Conservation (phyloP, 305 asterid genomes). For the Euphrasia arctica region DNA sequence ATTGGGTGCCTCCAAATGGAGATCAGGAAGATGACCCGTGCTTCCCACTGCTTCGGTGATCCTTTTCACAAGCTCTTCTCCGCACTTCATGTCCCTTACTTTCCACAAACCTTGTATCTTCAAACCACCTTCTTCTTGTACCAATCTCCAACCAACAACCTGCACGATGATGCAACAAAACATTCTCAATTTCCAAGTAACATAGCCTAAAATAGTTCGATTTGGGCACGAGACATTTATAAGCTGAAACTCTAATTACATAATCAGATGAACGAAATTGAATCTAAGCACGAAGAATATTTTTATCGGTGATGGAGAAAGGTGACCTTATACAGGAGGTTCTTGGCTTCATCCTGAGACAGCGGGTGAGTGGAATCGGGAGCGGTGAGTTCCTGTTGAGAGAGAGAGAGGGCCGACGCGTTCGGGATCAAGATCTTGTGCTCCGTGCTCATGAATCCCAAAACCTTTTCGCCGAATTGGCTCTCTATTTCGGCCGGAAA, state of each 20-base stretch:
- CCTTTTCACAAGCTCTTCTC: slow-evolving; percentile 64
- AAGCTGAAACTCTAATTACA: too few relatives aligned
- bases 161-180: slow-evolving; percentile 26
- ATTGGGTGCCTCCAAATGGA: slow-evolving; percentile 60
- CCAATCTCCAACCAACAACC: slow-evolving; percentile 87
- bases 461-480: neutral
- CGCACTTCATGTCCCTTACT: slow-evolving; percentile 65
- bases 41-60: slow-evolving; percentile 48
- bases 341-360: slow-evolving; percentile 50
- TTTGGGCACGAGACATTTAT: too few relatives aligned
- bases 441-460: neutral
- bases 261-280: neutral
- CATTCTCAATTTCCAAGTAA: neutral
- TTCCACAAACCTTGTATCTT: slow-evolving; percentile 79
- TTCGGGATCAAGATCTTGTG: neutral
- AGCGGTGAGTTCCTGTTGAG: neutral
- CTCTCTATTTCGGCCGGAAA: neutral
- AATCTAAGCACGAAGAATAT: neutral
- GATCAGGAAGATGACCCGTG: slow-evolving; percentile 58
- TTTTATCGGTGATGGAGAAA: neutral
- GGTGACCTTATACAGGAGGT: slow-evolving; percentile 58
- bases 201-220: too few relatives aligned
- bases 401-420: neutral
- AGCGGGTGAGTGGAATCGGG: slow-evolving; percentile 32
- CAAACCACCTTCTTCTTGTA: slow-evolving; percentile 47